These are phyloP conservation scores for Plasmodium ovale DNA, from an alignment of 169 alveolate genomes.

Conservation along the genomic window DNA sequence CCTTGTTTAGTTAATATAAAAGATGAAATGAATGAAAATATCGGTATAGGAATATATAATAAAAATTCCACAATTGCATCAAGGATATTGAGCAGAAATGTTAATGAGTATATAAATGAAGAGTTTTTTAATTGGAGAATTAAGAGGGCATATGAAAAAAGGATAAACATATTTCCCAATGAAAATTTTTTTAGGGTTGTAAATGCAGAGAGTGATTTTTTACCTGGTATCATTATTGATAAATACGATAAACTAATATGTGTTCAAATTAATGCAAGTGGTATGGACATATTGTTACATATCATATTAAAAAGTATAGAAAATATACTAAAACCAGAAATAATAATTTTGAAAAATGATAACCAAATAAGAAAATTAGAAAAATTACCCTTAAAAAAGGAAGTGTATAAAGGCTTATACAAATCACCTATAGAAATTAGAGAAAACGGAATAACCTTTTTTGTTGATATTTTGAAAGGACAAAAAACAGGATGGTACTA, in stretches of 20 bases:
- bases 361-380: slow-evolving; percentile 66
- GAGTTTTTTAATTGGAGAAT: slow-evolving; percentile 70
- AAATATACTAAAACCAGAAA: slow-evolving; percentile 54
- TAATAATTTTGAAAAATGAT: slow-evolving; percentile 67
- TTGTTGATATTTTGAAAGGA: slow-evolving; percentile 77
- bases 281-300: slow-evolving; percentile 73
- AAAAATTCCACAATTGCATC: slow-evolving; percentile 64
- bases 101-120: slow-evolving; percentile 63
- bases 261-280: slow-evolving; percentile 77
- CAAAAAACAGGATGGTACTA: slow-evolving; percentile 81
- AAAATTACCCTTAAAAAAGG: slow-evolving; percentile 66
- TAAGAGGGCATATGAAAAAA: slow-evolving; percentile 64
- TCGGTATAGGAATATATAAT: slow-evolving; percentile 75
- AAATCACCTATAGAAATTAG: slow-evolving; percentile 69
- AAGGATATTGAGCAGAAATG: slow-evolving; percentile 54
- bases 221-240: slow-evolving; percentile 79
- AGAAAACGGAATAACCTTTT: slow-evolving; percentile 79
- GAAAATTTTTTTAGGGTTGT: slow-evolving; percentile 76
- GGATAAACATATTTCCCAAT: slow-evolving; percentile 50
- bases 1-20: slow-evolving; percentile 76
- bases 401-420: slow-evolving; percentile 66
- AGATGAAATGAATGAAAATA: slow-evolving; percentile 62
- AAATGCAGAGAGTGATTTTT: slow-evolving; percentile 79
- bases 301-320: slow-evolving; percentile 62
- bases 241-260: slow-evolving; percentile 54